A percentile compares a stretch with the other conserved stretches of the same genome.
phyloP scores from a whole-genome alignment of 306 rosid genomes.

The Spatholobus suberectus region DNA sequence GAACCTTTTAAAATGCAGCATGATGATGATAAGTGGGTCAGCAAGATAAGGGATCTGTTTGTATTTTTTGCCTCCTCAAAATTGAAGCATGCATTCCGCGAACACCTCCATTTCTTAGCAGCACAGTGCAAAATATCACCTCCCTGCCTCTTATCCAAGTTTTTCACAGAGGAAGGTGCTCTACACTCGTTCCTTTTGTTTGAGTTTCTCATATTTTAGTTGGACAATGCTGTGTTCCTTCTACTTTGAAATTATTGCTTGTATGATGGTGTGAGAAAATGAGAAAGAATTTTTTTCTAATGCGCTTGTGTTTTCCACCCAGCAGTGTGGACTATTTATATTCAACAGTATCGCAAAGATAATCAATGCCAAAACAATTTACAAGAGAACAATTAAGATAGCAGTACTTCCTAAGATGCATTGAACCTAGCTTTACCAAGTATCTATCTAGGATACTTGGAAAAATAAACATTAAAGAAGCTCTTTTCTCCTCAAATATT shows the following conservation, averaged over 20 bases:
- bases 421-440: background rate
- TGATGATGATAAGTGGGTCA: conserved; percentile 64
- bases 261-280: background rate
- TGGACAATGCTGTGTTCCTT: background rate
- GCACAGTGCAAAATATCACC: conserved; percentile 69
- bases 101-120: conserved; percentile 73
- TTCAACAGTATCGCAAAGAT: background rate
- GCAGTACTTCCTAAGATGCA: background rate
- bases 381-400: background rate
- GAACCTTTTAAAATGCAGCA: conserved; percentile 61
- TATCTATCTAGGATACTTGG: background rate
- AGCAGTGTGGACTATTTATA: background rate
- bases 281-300: background rate
- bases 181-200: conserved; percentile 33
- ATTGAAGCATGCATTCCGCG: conserved; percentile 64
- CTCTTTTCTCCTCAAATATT: background rate
- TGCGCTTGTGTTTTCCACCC: background rate
- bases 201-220: conserved; percentile 11
- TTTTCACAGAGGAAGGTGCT: conserved; percentile 85
- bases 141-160: conserved; percentile 61
- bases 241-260: conserved; percentile 15
- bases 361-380: background rate
- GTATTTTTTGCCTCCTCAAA: conserved; percentile 70
- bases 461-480: background rate
- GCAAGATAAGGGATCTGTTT: conserved; percentile 68